phyloP scores from a whole-genome alignment of 768 basidiomycete genomes.

The Boletus rubescentipes region DNA sequence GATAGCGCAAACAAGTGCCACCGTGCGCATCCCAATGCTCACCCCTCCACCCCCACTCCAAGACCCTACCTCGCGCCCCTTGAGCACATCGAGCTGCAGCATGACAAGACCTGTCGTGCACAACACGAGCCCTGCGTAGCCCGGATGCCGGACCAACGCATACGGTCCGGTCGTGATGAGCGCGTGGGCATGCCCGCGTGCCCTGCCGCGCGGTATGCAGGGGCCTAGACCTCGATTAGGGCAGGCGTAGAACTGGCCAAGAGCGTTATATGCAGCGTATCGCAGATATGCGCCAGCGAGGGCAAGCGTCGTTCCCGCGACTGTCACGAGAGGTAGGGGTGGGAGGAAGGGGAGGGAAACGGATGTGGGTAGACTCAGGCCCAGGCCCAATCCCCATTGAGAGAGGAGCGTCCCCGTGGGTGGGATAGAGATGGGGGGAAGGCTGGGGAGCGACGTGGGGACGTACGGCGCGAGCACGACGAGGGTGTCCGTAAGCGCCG shows the following conservation, averaged over 20 bases:
- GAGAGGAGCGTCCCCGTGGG: background rate
- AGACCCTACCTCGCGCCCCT: background rate
- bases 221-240: constrained; percentile 4
- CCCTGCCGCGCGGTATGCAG: background rate
- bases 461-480: constrained; percentile 11
- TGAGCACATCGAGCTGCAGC: constrained; percentile 12
- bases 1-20: constrained; percentile 11
- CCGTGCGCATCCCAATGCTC: constrained; percentile 15
- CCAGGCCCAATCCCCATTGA: background rate
- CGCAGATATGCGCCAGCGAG: constrained; percentile 43
- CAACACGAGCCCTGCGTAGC: constrained; percentile 34
- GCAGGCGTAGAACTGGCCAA: constrained; percentile 26
- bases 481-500: constrained; percentile 7
- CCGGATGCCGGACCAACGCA: constrained; percentile 29
- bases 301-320: constrained; percentile 41
- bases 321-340: background rate
- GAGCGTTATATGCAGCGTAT: constrained; percentile 27
- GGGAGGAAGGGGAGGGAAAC: background rate
- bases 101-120: constrained; percentile 15
- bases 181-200: constrained; percentile 13
- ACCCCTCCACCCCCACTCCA: constrained; percentile 30
- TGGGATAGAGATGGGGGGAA: background rate
- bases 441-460: background rate
- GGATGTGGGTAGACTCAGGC: background rate
- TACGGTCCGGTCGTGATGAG: constrained; percentile 33